Percentiles rank a stretch among this genome's conserved stretches.
Conservation (phyloP, 2,329 filamentous ascomycete genomes). For the Neospermospora avenae region DNA sequence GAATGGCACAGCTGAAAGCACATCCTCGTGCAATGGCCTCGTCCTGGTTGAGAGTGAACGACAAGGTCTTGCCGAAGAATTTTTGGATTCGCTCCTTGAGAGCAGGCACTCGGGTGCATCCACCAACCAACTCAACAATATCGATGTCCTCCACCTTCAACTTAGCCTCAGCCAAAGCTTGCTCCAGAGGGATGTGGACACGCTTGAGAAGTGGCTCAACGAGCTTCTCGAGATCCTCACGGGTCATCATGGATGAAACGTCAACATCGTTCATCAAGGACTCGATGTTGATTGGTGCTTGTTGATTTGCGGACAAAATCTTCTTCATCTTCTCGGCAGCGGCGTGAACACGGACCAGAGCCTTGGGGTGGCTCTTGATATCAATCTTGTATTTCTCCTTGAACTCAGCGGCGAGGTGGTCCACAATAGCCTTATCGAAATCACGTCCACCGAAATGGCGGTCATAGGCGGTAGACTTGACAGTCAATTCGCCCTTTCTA, state of each 20-base stretch:
- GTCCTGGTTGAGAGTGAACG: conserved; percentile 97
- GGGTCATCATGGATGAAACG: conserved; percentile 82
- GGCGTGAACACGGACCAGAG: conserved; percentile 78
- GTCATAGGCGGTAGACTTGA: conserved; percentile 90
- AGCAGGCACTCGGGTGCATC: conserved; percentile 87
- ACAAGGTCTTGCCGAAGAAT: conserved; percentile 91
- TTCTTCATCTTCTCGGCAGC: conserved; percentile 98
- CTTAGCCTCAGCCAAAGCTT: conserved; percentile 91
- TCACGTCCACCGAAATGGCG: conserved; percentile 96
- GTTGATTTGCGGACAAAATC: conserved; percentile 91
- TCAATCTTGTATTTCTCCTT: conserved; percentile 98
- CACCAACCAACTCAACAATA: conserved; percentile 87
- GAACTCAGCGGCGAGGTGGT: conserved; percentile 95
- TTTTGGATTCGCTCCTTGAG: conserved; percentile 86
- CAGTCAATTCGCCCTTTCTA: conserved; percentile 90
- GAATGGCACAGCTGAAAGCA: conserved; percentile 95
- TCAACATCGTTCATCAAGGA: conserved; percentile 98
- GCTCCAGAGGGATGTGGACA: conserved; percentile 72
- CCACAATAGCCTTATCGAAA: conserved; percentile 91
- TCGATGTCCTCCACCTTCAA: conserved; percentile 91
- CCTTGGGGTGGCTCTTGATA: conserved; percentile 86
- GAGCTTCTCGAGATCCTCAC: conserved; percentile 90
- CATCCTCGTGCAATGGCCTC: conserved; percentile 94
- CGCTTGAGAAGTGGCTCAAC: conserved; percentile 79
- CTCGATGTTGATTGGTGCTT: conserved; percentile 92